Evolutionary conservation across 1,139 yeast species (phyloP).

Genomic region (Hanseniaspora sp.): DNA sequence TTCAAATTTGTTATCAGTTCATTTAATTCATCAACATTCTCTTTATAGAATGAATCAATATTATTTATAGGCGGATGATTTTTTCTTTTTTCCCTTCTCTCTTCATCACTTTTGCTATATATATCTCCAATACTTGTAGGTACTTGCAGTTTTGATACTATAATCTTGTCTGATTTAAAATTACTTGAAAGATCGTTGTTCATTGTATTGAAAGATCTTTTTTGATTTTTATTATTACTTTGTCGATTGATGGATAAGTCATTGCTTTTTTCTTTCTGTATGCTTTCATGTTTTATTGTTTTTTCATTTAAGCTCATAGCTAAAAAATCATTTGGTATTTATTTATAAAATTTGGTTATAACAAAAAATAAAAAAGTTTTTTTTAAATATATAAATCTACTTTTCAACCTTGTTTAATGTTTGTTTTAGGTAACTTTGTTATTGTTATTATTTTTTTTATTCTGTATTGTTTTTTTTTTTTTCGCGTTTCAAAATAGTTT

Average conservation of each 20-base stretch:
- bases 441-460: no score
- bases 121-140: conserved; percentile 11
- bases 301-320: background rate
- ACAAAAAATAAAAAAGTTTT: no score
- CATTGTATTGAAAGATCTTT: background rate
- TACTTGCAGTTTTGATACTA: conserved; percentile 9
- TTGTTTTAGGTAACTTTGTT: background rate
- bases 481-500: no score
- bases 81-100: background rate
- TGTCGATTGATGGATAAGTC: background rate
- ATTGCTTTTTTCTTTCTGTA: background rate
- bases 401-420: background rate
- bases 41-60: conserved; percentile 27
- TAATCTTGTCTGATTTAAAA: background rate
- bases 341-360: no score
- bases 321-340: background rate
- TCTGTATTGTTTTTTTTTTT: no score
- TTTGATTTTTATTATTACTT: background rate
- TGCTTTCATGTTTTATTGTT: background rate
- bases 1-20: conserved; percentile 22
- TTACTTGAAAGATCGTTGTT: background rate
- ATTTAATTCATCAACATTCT: conserved; percentile 26
- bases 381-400: no score
- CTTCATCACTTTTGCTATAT: background rate
- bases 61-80: background rate